Evolutionary conservation across 2,329 filamentous ascomycete species (phyloP), one percentile per base, ranked within the genome.

Genomic region (Didymosphaeria variabile): DNA sequence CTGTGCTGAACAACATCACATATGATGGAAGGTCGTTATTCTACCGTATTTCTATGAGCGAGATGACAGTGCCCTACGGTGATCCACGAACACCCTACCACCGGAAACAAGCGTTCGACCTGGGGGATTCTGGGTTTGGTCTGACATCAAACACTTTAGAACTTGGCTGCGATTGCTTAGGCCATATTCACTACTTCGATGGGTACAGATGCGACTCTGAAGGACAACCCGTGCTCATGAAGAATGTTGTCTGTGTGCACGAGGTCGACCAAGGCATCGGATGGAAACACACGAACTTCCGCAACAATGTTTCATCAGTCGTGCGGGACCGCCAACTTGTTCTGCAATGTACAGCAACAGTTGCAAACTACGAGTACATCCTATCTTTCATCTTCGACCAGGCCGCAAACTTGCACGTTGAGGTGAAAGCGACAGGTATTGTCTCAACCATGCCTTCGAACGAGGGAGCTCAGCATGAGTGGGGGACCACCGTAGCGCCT

Each of bases 301-400:
- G 89, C 13, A 90, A 88, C 5, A 86, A 85, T 0, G 81, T 87
- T 9, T 88, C 89, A 1, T 88, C 86, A 0, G 83, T 90, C 5
- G 84, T 86, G 15, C 84, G 89, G 19, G 87, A 86, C 64, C 83
- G 89, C 31, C 87, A 91, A 72, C 79, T 91, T 4, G 88, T 91
- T 0, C 73, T 91, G 5, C 89, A 91, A 72, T 87, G 85, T 68
- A 91, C 91, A 73, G 90, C 90, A 77, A 91, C 88, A 0, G 87
- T 91, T 6, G 83, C 87, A 9, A 91, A 91, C 77, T 91, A 91
- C 76, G 89, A 91, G 71, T 91, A 91, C 72, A 90, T 91, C 67
- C 83, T 91, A 38, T 88, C 88, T 3, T 91, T 89, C 77, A 86
- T 88, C 54, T 90, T 91, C 79, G 89, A 90, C 73, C 89, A 91